Percentiles rank a stretch among this genome's conserved stretches.
Conservation (phyloP, 176 grass and related monocot species). For the Triticum turgidum region DNA sequence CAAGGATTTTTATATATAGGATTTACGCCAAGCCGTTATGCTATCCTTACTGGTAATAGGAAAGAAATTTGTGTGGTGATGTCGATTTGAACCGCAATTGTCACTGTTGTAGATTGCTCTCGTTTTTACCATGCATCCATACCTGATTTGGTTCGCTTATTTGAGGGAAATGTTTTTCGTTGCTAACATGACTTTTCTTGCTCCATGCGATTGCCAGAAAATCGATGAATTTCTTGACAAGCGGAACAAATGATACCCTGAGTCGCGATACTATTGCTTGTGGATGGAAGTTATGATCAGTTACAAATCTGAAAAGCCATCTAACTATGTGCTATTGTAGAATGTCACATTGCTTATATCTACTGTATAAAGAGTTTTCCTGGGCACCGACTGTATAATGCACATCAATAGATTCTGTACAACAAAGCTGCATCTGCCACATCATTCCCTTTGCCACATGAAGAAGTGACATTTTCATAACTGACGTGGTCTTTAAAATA, state of each 20-base stretch:
- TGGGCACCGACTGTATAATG: not conserved
- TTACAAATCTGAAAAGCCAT: too few species aligned
- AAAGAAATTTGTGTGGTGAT: not conserved
- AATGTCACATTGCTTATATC: too few species aligned
- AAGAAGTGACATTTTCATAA: too few species aligned
- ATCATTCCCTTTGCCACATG: too few species aligned
- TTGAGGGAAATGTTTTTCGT: not conserved
- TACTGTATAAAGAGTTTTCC: not conserved
- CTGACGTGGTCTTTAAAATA: too few species aligned
- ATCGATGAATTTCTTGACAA: too few species aligned
- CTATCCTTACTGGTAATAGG: conserved; percentile 12
- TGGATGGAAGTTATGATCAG: too few species aligned
- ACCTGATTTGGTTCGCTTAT: not conserved
- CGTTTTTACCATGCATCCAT: not conserved
- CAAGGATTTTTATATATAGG: not conserved
- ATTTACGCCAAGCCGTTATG: not conserved
- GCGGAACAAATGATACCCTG: too few species aligned
- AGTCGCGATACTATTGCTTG: too few species aligned
- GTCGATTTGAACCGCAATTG: not conserved
- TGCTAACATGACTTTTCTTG: not conserved
- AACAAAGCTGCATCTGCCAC: conserved; percentile 3
- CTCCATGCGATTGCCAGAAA: too few species aligned
- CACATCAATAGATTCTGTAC: conserved; percentile 6
- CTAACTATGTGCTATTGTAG: too few species aligned
- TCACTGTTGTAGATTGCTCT: not conserved